Conservation (phyloP, 1,139 yeast species). For the Nakaseomyces kungkrabaensis region DNA sequence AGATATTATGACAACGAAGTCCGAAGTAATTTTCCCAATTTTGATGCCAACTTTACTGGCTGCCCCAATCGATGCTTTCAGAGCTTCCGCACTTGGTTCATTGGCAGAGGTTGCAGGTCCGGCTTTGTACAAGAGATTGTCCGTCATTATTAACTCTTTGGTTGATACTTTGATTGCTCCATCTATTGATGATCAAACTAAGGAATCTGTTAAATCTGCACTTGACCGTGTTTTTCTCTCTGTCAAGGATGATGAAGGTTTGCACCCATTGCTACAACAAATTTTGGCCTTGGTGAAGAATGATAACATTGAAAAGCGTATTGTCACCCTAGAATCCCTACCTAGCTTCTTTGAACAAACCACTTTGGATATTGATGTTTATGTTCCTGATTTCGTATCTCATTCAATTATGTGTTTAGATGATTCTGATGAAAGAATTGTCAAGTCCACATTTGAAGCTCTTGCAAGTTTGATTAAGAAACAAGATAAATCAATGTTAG, state of each 20-base stretch:
- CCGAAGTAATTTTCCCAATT: slow-evolving; percentile 89
- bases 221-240: slow-evolving; percentile 63
- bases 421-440: slow-evolving; percentile 56
- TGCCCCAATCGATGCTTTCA: slow-evolving; percentile 74
- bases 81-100: slow-evolving; percentile 80
- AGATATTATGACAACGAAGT: slow-evolving; percentile 85
- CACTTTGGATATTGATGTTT: slow-evolving; percentile 58
- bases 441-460: slow-evolving; percentile 59
- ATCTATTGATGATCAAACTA: slow-evolving; percentile 31
- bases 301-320: slow-evolving; percentile 61
- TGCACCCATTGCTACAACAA: slow-evolving; percentile 78
- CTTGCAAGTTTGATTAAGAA: slow-evolving; percentile 56
- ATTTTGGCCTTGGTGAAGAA: slow-evolving; percentile 65
- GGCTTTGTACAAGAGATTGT: slow-evolving; percentile 64
- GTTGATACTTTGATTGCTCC: slow-evolving; percentile 47
- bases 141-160: slow-evolving; percentile 61
- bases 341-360: slow-evolving; percentile 62
- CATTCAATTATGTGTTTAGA: slow-evolving; percentile 66
- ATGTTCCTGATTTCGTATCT: slow-evolving; percentile 65
- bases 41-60: slow-evolving; percentile 75
- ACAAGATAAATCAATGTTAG: slow-evolving; percentile 67
- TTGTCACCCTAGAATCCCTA: slow-evolving; percentile 58
- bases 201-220: slow-evolving; percentile 40
- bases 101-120: slow-evolving; percentile 87
- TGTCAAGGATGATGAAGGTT: slow-evolving; percentile 69